A percentile compares a stretch with the other conserved stretches of the same genome.
phyloP scores from a whole-genome alignment of 495 filamentous ascomycete species.

The Platismatia glauca region DNA sequence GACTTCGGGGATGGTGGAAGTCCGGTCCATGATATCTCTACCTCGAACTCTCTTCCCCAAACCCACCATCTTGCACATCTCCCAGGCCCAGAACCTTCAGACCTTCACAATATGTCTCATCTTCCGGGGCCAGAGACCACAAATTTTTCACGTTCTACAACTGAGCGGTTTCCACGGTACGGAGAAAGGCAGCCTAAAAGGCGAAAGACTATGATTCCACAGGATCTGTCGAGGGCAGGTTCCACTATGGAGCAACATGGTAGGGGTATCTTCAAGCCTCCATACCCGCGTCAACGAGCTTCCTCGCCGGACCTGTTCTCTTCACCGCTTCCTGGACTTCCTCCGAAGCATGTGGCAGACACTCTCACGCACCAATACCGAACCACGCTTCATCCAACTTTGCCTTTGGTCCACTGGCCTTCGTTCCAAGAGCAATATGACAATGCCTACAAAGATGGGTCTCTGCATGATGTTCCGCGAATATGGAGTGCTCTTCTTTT shows the following conservation, averaged over 20 bases:
- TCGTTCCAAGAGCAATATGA: conserved; percentile 71
- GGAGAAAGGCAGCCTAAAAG: conserved; percentile 18
- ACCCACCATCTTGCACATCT: conserved; percentile 2
- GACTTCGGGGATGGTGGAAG: conserved; percentile 7
- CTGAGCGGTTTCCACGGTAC: conserved; percentile 10
- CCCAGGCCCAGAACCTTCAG: conserved; percentile 19
- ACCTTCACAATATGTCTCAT: conserved; percentile 42
- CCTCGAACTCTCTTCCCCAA: neutral
- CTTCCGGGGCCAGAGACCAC: conserved; percentile 48
- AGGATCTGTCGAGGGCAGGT: conserved; percentile 63
- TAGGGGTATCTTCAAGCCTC: conserved; percentile 73
- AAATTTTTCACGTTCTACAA: neutral
- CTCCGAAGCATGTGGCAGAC: conserved; percentile 62
- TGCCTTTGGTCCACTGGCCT: conserved; percentile 87
- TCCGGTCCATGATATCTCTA: conserved; percentile 5
- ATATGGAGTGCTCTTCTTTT: conserved; percentile 80
- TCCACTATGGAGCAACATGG: conserved; percentile 65
- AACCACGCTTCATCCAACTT: conserved; percentile 62
- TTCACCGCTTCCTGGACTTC: conserved; percentile 54
- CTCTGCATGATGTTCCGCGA: conserved; percentile 53
- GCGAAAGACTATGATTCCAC: conserved; percentile 44
- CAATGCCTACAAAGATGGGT: conserved; percentile 55
- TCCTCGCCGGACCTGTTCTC: conserved; percentile 43
- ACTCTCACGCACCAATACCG: conserved; percentile 70
- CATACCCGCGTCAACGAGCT: conserved; percentile 58